Base-by-base conservation (phyloP, 2,329 filamentous ascomycete species). In the Rutstroemia sydowiana region DNA sequence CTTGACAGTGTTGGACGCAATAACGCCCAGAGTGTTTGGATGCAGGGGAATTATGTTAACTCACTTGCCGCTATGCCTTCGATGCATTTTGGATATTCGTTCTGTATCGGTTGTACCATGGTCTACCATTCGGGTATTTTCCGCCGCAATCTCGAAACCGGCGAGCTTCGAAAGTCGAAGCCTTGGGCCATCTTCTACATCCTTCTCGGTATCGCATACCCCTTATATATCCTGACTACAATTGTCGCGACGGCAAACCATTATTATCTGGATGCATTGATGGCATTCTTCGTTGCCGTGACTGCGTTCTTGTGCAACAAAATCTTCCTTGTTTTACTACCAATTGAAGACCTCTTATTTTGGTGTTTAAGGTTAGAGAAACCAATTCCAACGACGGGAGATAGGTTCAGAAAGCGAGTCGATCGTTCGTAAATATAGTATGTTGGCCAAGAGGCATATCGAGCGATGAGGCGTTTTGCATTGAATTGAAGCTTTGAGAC, bases 211-310 rank as follows among this genome's bases (percentile, higher is more conserved):
- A 50, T 76, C 31, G 65, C 63, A 32, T 77, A 77, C 58, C 74
- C 74, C 2, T 51, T 62, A 3, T 71, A 72, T 58, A 75, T 77
- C 43, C 59, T 76, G 30, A 67, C 70, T 11, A 73, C 71, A 0
- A 78, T 78, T 54, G 72, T 78, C 10, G 74, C 74, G 14, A 79
- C 75, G 1, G 75, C 75, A 20, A 79, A 79, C 56, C 76, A 78
- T 59, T 78, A 77, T 59, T 76, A 72, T 61, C 68, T 78, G 54
- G 75, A 78, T 57, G 75, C 75, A 0, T 64, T 71, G 26, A 68
- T 74, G 3, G 74, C 74, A 2, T 71, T 71, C 0, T 66, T 71
- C 41, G 75, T 74, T 23, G 73, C 73, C 1, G 63, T 70, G 5
- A 49, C 74, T n/a, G 69, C 71, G 1, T 76, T 74, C 53, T 32